Conservation (phyloP, 192 early-diverging fungal genomes). For the Helicostylum pulchrum region DNA sequence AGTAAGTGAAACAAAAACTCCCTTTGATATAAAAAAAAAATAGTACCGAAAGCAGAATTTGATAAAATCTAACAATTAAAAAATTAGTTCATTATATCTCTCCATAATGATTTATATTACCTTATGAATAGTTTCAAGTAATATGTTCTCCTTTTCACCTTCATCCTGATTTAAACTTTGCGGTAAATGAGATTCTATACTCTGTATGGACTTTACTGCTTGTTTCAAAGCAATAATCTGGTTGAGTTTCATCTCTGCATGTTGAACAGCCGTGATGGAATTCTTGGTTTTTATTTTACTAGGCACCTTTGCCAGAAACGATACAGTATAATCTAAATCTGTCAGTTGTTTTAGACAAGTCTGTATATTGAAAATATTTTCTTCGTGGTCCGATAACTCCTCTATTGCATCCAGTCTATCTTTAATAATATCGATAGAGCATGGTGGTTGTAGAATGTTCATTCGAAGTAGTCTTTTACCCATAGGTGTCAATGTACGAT, state of each 20-base stretch:
- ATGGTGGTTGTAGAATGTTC: conserved; percentile 75
- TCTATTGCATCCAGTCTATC: conserved; percentile 62
- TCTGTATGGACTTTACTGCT: conserved; percentile 39
- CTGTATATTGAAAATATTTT: conserved; percentile 48
- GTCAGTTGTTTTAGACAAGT: conserved; percentile 40
- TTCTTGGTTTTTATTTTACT: conserved; percentile 17
- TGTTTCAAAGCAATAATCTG: conserved; percentile 69
- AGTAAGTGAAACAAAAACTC: background rate
- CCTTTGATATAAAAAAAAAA: background rate
- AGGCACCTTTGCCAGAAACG: conserved; percentile 46
- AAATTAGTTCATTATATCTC: background rate
- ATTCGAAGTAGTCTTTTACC: conserved; percentile 68
- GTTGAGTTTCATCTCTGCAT: conserved; percentile 63
- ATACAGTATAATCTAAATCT: conserved; percentile 59
- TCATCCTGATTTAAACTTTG: background rate
- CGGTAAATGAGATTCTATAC: background rate
- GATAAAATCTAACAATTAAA: conserved; percentile 39
- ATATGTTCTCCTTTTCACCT: background rate
- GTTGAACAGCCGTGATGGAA: conserved; percentile 36
- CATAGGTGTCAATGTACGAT: conserved; percentile 64
- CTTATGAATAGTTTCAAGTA: conserved; percentile 7
- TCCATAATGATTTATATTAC: background rate
- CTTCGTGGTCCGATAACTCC: conserved; percentile 43
- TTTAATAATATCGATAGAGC: conserved; percentile 47
- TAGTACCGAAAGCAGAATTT: background rate